These are phyloP conservation scores for Teunomyces lycoperdinae DNA, from an alignment of 805 yeast genomes.

Conservation along the genomic window DNA sequence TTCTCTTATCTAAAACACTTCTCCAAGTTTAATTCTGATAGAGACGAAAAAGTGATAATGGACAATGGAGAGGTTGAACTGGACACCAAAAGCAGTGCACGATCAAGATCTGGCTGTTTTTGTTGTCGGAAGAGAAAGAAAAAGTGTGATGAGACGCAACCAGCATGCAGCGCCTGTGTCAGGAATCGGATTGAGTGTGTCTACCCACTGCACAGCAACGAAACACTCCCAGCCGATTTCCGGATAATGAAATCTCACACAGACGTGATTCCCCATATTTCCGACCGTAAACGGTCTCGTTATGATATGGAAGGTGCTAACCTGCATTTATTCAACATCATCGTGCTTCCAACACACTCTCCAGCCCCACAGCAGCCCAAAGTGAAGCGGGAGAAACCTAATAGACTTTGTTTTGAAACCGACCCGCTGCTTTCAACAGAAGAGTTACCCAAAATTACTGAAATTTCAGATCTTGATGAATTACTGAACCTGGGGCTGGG, in stretches of 20 bases:
- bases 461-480: background rate
- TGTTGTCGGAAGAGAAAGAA: constrained; percentile 15
- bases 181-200: constrained; percentile 11
- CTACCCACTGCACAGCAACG: constrained; percentile 10
- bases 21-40: background rate
- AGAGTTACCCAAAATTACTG: background rate
- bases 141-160: constrained; percentile 15
- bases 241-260: constrained; percentile 3
- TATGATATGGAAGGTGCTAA: background rate
- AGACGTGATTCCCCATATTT: constrained; percentile 6
- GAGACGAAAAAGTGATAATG: background rate
- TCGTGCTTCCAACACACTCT: constrained; percentile 3
- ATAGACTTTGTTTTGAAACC: background rate
- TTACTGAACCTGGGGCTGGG: background rate
- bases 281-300: background rate
- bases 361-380: background rate
- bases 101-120: constrained; percentile 13
- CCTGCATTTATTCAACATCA: constrained; percentile 7
- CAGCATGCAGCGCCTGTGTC: constrained; percentile 11
- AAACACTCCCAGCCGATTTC: constrained; percentile 8
- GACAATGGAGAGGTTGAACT: background rate
- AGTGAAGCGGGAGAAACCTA: background rate
- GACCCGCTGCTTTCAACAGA: background rate
- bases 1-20: background rate
- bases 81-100: background rate